Base-by-base conservation (phyloP, 805 yeast genomes). In the Pichia phayaonensis region DNA sequence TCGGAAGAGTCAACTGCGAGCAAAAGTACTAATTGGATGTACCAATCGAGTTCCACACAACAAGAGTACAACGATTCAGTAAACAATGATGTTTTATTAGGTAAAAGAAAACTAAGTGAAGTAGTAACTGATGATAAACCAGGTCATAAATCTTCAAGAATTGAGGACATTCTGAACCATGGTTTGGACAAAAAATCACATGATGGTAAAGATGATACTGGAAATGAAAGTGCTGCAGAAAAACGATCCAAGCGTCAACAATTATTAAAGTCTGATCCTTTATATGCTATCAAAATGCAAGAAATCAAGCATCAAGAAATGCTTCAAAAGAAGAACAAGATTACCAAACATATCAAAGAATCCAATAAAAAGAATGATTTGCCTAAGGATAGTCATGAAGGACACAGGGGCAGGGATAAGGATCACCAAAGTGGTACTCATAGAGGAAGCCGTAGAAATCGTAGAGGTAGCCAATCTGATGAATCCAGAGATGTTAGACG, bases 11-110 rank as follows among this genome's bases (percentile, higher is more conserved):
- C 31, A 59, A 67, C 4, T 52, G 61, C 66, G 49, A 68, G 74
- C 46, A 34, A 34, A n/a, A 5, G 20, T n/a, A 71, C 89, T 22
- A 84, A 79, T 42, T 90, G 97, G 97, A 92, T 92, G 95, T 90
- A 90, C 61, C 77, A 83, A 15, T 80, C 74, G 22, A 72, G 80
- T 3, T 51, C 46, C 41, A 21, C 58, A 44, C 18, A 57, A 8
- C 47, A 47, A 23, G 56, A 56, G 7, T 59, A 54, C 1, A 61
- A 58, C 6, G 56, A 59, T 7, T 61, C 55, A 27, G 71, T 72
- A 1, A 69, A 72, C n/a, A 84, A 81, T 52, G 82, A 73, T 51
- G 71, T 77, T 56, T 61, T 83, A 13, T 59, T 76, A 40, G 87
- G 88, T 1, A 75, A 71, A 60, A 72, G 72, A 54, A 63, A 76